phyloP scores from a whole-genome alignment of 148 eudicot genomes.

The Dysphania ambrosioides region DNA sequence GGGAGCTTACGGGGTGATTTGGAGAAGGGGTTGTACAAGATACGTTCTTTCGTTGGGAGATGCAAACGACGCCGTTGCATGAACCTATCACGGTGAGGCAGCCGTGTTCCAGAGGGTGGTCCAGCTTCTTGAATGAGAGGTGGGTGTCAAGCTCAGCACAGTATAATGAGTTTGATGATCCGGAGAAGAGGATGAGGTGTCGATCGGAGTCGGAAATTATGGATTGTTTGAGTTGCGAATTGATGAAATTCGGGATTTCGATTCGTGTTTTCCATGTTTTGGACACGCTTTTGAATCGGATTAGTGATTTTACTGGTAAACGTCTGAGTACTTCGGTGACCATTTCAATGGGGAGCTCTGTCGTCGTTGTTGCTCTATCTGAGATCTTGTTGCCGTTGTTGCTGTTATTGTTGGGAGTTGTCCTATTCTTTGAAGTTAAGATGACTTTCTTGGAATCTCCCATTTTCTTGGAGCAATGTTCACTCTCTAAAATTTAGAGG shows the following conservation, averaged over 20 bases:
- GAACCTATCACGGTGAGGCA: neutral
- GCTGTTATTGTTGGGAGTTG: no score
- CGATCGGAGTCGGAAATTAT: no score
- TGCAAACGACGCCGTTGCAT: constrained; percentile 13
- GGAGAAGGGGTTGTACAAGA: neutral
- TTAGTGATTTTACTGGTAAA: neutral
- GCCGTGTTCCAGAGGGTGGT: neutral
- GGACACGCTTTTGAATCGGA: neutral
- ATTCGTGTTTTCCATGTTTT: neutral
- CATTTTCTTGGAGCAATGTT: no score
- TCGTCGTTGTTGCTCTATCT: neutral
- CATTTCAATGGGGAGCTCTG: neutral
- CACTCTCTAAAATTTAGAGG: no score
- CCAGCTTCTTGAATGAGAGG: neutral
- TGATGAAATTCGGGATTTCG: neutral
- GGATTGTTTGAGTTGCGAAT: neutral
- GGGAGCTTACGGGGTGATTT: neutral
- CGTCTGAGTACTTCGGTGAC: neutral
- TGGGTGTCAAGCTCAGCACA: neutral
- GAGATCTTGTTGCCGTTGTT: no score
- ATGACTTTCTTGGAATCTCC: no score
- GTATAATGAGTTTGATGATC: neutral
- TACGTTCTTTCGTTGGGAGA: neutral
- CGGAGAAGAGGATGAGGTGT: neutral
- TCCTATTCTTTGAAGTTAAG: no score